Base-by-base conservation (phyloP, 2,329 filamentous ascomycete species). In the Grosmannia penicillata region DNA sequence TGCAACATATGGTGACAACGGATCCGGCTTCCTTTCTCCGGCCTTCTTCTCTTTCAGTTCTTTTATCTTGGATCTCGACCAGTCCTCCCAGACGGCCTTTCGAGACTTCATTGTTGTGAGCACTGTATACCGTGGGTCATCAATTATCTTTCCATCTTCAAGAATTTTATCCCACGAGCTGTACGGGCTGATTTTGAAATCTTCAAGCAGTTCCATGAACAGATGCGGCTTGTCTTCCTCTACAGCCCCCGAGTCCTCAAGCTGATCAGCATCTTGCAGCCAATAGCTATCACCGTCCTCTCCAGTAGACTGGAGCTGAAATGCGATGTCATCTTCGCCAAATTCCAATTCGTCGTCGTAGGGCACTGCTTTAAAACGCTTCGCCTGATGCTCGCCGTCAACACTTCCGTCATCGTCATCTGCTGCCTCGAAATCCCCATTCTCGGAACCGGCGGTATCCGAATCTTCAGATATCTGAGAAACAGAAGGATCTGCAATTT, bases 301-400 rank as follows among this genome's bases (percentile, higher is more conserved):
- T 6, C 28, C 33, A 83, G 95, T 93, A 21, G 82, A 78, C 38
- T 83, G 82, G 11, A 98, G 66, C 53, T 98, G 91, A 53, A 79
- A 87, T 26, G 84, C 87, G 49, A 98, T 93, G 52, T 98, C 91
- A 38, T 87, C 89, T 56, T 96, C 91, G 40, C 82, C 83, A 51
- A 94, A 93, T 50, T 95, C 89, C 8, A 72, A 67, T 1, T 56
- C 59, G 11, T 60, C 49, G 8, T 60, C 59, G 9, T 47, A 42
- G 13, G 45, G 49, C 8, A 65, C 60, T 37, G 62, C 59, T 13
- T 58, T 62, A 44, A 64, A 68, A 30, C 65, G 62, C 44, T 72
- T 73, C 26, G 62, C 51, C 43, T 61, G 50, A 50, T 62, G 51
- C 47, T 68, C 51, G 15, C 76, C 74, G 49, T 65, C 47, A 42